Percentiles rank a stretch among this genome's conserved stretches.
Evolutionary conservation across 345 rosid species (phyloP).

Genomic region (Euphorbia peplus): DNA sequence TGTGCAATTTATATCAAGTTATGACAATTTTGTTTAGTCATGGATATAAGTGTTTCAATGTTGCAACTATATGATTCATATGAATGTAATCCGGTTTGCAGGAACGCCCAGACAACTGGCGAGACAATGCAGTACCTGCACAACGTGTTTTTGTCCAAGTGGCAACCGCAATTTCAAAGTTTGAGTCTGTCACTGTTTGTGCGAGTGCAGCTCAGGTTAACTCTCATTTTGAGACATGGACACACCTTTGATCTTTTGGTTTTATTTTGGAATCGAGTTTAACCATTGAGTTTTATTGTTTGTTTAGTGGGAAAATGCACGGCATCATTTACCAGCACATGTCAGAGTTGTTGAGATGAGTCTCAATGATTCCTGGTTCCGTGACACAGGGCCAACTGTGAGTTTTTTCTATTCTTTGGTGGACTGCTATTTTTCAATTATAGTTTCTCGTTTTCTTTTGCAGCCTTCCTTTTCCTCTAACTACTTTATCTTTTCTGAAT

Average conservation of each 20-base stretch:
- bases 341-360: conserved; percentile 88
- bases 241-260: conserved; percentile 4
- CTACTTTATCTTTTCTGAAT: background rate
- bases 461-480: background rate
- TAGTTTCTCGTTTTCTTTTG: background rate
- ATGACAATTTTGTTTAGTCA: background rate
- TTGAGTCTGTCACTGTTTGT: conserved; percentile 84
- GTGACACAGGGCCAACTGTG: conserved; percentile 94
- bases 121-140: conserved; percentile 57
- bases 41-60: background rate
- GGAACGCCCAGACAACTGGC: conserved; percentile 97
- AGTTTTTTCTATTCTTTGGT: conserved; percentile 26
- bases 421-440: background rate
- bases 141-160: conserved; percentile 58
- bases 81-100: conserved; percentile 24
- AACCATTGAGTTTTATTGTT: conserved; percentile 5
- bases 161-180: conserved; percentile 74
- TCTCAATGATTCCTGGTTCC: conserved; percentile 96
- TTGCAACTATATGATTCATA: background rate
- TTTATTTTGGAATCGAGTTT: conserved; percentile 12
- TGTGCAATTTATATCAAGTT: background rate
- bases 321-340: conserved; percentile 61
- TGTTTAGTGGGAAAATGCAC: conserved; percentile 79
- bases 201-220: conserved; percentile 81
- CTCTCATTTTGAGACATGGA: conserved; percentile 14